Evolutionary conservation across 192 early-diverging fungal species (phyloP).

Genomic region (Linnemannia schmuckeri): DNA sequence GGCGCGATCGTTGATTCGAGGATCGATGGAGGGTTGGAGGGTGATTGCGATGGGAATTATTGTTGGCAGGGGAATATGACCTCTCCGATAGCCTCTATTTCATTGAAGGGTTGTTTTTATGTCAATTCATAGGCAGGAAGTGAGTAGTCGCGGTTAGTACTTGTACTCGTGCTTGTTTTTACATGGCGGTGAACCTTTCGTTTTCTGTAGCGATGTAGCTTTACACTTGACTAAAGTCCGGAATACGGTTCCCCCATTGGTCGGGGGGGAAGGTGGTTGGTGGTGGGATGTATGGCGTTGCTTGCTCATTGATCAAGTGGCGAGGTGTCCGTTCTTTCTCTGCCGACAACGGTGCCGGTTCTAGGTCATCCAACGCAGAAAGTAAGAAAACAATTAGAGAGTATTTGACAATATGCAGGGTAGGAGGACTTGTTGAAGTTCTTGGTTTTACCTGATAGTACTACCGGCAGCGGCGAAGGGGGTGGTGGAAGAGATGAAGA

Average conservation of each 20-base stretch:
- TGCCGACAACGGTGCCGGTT: no score
- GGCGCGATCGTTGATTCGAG: conserved; percentile 31
- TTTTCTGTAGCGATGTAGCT: background rate
- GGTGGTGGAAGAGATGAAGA: background rate
- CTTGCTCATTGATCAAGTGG: background rate
- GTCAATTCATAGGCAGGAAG: background rate
- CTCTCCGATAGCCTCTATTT: conserved; percentile 40
- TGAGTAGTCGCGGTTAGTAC: no score
- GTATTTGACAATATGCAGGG: no score
- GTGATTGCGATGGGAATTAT: conserved; percentile 26
- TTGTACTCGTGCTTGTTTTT: background rate
- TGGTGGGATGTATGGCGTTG: conserved; percentile 29
- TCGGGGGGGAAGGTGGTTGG: conserved; percentile 39
- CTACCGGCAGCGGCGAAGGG: no score
- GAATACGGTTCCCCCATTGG: conserved; percentile 32
- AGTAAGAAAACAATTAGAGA: no score
- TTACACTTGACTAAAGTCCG: conserved; percentile 55
- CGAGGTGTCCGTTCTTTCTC: background rate
- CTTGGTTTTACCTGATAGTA: no score
- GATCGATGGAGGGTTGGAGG: conserved; percentile 36
- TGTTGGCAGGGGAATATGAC: conserved; percentile 31
- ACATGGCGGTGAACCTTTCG: background rate
- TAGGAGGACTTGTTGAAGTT: no score
- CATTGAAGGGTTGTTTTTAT: background rate
- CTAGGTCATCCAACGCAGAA: no score